Conservation (phyloP, 2,329 filamentous ascomycete genomes). For the Boeremia exigua region DNA sequence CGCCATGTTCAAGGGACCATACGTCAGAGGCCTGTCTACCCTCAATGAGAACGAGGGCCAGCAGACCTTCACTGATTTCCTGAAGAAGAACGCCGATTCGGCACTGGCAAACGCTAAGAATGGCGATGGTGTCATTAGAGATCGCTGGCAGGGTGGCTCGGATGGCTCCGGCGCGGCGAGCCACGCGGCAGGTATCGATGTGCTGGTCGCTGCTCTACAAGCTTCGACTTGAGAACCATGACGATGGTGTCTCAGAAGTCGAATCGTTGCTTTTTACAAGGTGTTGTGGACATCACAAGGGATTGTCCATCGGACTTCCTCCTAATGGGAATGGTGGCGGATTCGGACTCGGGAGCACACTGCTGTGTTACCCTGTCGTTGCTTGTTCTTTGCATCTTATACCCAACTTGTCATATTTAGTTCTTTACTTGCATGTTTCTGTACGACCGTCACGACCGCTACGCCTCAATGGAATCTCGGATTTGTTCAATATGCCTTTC, state of each 20-base stretch:
- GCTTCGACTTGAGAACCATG: slow-evolving; percentile 3
- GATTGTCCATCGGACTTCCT: not conserved
- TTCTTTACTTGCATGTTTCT: not conserved
- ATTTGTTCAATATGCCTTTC: not conserved
- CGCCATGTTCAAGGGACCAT: slow-evolving; percentile 48
- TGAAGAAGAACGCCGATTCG: slow-evolving; percentile 44
- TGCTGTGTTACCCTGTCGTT: not conserved
- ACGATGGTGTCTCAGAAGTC: not conserved
- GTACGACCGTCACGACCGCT: not conserved
- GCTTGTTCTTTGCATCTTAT: slow-evolving; percentile 5
- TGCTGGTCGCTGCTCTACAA: slow-evolving; percentile 60
- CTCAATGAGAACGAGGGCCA: slow-evolving; percentile 36
- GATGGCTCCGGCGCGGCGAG: slow-evolving; percentile 59
- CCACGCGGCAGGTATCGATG: slow-evolving; percentile 70
- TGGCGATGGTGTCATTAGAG: slow-evolving; percentile 57
- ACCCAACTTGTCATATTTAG: not conserved
- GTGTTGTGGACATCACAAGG: not conserved
- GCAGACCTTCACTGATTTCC: slow-evolving; percentile 32
- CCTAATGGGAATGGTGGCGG: not conserved
- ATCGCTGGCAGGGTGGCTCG: slow-evolving; percentile 66
- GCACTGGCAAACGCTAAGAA: slow-evolving; percentile 36
- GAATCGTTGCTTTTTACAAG: slow-evolving; percentile 5
- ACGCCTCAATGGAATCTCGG: not conserved
- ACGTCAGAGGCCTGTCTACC: slow-evolving; percentile 41
- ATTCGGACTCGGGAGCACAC: no score